A percentile compares a stretch with the other conserved stretches of the same genome.
Conservation (phyloP, 2,329 filamentous ascomycete species). For the Eutypa lata region DNA sequence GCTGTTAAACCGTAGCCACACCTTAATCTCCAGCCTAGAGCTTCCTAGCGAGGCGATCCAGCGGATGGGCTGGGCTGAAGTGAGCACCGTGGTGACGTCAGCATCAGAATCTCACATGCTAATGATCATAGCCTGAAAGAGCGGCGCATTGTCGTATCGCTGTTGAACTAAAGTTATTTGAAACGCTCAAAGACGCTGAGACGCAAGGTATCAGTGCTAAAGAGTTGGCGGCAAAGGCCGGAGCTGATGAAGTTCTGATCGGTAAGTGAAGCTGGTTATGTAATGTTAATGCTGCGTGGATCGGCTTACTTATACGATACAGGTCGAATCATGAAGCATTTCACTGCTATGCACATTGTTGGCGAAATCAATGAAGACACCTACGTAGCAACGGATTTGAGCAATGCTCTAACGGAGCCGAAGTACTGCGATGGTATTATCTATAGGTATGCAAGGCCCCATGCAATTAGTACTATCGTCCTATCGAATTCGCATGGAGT, state of each 20-base stretch:
- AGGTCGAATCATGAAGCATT: constrained; percentile 32
- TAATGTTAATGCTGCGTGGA: not conserved
- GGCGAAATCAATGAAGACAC: constrained; percentile 19
- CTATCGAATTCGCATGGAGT: not conserved
- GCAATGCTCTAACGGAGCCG: constrained; percentile 30
- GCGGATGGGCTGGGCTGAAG: constrained; percentile 37
- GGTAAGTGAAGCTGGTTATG: constrained; percentile 5
- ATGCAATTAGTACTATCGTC: too few relatives aligned
- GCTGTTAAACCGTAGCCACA: constrained; percentile 32
- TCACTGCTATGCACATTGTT: constrained; percentile 35
- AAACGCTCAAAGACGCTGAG: constrained; percentile 25
- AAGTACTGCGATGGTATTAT: constrained; percentile 33
- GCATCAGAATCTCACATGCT: too few relatives aligned
- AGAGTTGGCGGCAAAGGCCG: constrained; percentile 27
- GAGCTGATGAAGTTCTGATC: constrained; percentile 23
- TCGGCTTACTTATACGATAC: constrained; percentile 4
- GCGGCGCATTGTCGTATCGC: constrained; percentile 33
- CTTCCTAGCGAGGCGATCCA: constrained; percentile 35
- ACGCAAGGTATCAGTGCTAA: constrained; percentile 19
- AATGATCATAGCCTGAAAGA: constrained; percentile 33
- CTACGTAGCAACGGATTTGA: constrained; percentile 28
- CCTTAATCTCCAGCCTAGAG: constrained; percentile 31
- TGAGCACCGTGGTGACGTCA: too few relatives aligned
- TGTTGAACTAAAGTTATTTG: constrained; percentile 33
- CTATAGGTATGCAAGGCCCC: constrained; percentile 18